Conservation (phyloP, 2,329 filamentous ascomycete species). For the Bipolaris bicolor region DNA sequence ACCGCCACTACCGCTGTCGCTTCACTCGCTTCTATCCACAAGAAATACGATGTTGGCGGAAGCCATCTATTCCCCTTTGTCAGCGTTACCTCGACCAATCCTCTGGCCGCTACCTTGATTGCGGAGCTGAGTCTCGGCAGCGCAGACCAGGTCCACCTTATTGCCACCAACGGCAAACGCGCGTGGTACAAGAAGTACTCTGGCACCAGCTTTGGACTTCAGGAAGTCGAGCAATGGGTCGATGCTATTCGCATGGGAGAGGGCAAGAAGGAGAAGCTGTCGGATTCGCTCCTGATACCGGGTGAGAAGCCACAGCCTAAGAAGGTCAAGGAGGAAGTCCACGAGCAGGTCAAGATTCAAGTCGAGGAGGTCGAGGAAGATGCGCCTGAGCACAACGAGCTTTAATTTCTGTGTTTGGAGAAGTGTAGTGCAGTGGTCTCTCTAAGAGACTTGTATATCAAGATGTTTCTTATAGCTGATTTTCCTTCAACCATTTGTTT, state of each 20-base stretch:
- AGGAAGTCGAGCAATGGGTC: conserved; percentile 81
- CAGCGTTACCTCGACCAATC: conserved; percentile 69
- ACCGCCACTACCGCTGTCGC: conserved; percentile 50
- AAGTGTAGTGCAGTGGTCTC: background rate
- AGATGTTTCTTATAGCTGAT: background rate
- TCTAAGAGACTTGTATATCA: background rate
- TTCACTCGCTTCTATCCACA: conserved; percentile 73
- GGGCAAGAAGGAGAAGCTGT: conserved; percentile 74
- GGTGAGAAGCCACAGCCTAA: conserved; percentile 27
- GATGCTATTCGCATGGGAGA: conserved; percentile 92
- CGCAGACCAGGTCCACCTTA: conserved; percentile 67
- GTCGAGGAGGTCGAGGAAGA: conserved; percentile 33
- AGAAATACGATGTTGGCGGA: conserved; percentile 72
- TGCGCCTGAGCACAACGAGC: conserved; percentile 34
- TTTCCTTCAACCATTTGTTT: too few relatives aligned
- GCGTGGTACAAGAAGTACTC: conserved; percentile 83
- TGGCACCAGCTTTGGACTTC: conserved; percentile 61
- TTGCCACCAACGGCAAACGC: conserved; percentile 84
- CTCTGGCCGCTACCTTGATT: conserved; percentile 62
- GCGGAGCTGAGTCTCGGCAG: conserved; percentile 65
- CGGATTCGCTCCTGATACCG: conserved; percentile 54
- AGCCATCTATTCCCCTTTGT: conserved; percentile 83
- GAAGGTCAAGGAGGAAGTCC: conserved; percentile 31
- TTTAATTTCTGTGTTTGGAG: conserved; percentile 14
- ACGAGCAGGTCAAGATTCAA: conserved; percentile 42